Conservation (phyloP, 2,329 filamentous ascomycete genomes). For the Fulvia fulva region DNA sequence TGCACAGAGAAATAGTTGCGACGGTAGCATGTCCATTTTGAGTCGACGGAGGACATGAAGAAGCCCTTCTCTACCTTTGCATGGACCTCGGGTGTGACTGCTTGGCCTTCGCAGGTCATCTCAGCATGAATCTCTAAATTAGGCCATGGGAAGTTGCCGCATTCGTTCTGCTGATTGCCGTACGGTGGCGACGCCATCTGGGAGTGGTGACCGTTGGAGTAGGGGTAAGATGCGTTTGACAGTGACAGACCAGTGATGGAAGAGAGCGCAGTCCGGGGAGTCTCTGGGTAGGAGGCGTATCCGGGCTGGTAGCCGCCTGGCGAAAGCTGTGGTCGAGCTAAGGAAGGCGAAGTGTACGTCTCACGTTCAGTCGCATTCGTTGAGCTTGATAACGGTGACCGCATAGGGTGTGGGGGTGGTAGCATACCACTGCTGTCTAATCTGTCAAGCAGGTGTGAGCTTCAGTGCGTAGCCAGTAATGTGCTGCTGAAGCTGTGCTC, state of each 20-base stretch:
- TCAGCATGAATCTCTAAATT: conserved; percentile 51
- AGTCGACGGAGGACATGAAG: conserved; percentile 64
- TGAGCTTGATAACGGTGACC: conserved; percentile 27
- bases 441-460: conserved; percentile 29
- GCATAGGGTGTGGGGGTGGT: conserved; percentile 24
- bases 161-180: conserved; percentile 26
- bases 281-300: conserved; percentile 32
- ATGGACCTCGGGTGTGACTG: conserved; percentile 68
- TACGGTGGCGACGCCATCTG: conserved; percentile 32
- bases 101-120: conserved; percentile 57
- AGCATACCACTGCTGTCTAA: conserved; percentile 28
- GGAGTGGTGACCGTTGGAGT: conserved; percentile 13
- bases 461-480: conserved; percentile 13
- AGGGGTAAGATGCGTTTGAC: conserved; percentile 16
- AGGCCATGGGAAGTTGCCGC: conserved; percentile 44
- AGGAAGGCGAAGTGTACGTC: conserved; percentile 26
- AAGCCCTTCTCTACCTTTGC: conserved; percentile 87
- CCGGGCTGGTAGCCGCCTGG: conserved; percentile 22
- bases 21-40: conserved; percentile 88
- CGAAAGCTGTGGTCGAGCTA: conserved; percentile 28
- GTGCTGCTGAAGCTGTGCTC: conserved; percentile 17
- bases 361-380: conserved; percentile 29
- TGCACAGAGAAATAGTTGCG: conserved; percentile 87
- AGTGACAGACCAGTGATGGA: conserved; percentile 24
- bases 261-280: conserved; percentile 26